Percentiles rank a stretch among this genome's conserved stretches.
phyloP scores from a whole-genome alignment of 176 grass and related monocot species.

The Oryza glumipatula region DNA sequence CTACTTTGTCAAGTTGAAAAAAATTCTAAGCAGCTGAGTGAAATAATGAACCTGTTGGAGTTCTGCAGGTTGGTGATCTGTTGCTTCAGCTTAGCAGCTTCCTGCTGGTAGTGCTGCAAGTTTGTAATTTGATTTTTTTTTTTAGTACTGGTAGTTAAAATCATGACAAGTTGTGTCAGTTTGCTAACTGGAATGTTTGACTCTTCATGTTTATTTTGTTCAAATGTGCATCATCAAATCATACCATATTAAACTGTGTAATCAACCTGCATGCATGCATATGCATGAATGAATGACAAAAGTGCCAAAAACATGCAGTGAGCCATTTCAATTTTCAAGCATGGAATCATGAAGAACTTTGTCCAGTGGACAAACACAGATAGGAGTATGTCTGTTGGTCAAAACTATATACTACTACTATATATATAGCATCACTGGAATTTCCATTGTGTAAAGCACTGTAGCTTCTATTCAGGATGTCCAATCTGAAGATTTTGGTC shows the following conservation, averaged over 20 bases:
- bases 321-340: not conserved
- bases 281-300: too few species aligned
- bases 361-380: not conserved
- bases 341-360: conserved; percentile 13
- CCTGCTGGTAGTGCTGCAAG: conserved; percentile 82
- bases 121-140: conserved; percentile 6
- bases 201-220: not conserved
- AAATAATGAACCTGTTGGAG: conserved; percentile 69
- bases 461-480: conserved; percentile 20
- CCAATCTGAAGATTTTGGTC: conserved; percentile 36
- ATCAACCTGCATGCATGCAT: not conserved
- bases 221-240: not conserved
- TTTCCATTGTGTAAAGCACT: conserved; percentile 28
- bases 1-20: not conserved
- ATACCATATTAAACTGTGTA: not conserved
- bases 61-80: conserved; percentile 68
- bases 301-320: not conserved
- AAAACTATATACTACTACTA: not conserved
- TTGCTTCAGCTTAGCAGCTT: conserved; percentile 69
- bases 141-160: not conserved
- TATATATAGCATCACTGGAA: not conserved
- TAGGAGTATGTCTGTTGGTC: not conserved
- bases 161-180: not conserved
- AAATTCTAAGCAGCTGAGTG: not conserved
- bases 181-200: not conserved